Percentiles rank a stretch among this genome's conserved stretches.
phyloP scores from a whole-genome alignment of 2,329 filamentous ascomycete genomes.

The Exophiala sp. region DNA sequence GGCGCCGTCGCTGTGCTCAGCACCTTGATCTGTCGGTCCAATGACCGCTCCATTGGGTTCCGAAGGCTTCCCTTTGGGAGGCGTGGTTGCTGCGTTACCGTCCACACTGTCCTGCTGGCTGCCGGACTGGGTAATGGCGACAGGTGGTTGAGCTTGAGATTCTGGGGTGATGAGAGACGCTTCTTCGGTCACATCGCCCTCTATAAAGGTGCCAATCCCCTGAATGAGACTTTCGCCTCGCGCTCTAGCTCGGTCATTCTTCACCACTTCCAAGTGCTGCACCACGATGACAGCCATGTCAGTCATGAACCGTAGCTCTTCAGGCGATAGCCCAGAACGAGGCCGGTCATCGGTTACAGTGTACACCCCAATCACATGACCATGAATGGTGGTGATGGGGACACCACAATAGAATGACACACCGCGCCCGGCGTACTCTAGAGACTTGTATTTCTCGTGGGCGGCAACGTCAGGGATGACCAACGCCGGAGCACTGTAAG shows the following conservation, averaged over 20 bases:
- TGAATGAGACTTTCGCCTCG: constrained; percentile 51
- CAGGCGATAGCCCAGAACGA: constrained; percentile 45
- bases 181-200: constrained; percentile 33
- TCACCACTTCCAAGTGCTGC: constrained; percentile 55
- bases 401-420: constrained; percentile 54
- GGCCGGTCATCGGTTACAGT: constrained; percentile 55
- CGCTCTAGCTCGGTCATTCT: constrained; percentile 48
- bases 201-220: constrained; percentile 51
- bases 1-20: background rate
- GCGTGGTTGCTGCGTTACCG: background rate
- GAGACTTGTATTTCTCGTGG: constrained; percentile 36
- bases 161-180: background rate
- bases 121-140: background rate
- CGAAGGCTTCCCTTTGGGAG: background rate
- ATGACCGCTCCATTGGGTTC: background rate
- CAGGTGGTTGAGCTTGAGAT: background rate
- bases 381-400: constrained; percentile 54
- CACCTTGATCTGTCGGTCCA: background rate
- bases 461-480: constrained; percentile 38
- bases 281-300: constrained; percentile 54
- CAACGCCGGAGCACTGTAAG: constrained; percentile 20
- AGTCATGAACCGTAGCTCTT: constrained; percentile 50
- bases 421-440: constrained; percentile 34
- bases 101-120: background rate
- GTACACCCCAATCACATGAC: constrained; percentile 56